Conservation (phyloP, 1,284 basidiomycete species). For the Stereum hirsutum region DNA sequence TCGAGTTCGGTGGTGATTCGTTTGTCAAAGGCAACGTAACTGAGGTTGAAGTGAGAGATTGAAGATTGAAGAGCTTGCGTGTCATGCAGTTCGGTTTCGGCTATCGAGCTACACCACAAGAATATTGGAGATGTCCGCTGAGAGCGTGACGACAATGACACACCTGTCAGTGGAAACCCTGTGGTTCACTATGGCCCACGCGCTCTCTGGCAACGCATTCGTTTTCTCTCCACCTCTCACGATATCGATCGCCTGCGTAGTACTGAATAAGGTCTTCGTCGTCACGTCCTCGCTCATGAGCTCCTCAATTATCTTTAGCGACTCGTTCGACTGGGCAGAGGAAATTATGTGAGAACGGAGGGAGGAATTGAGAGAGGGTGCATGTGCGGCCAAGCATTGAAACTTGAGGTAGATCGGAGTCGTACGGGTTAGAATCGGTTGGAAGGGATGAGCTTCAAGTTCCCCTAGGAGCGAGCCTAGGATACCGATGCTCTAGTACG, state of each 20-base stretch:
- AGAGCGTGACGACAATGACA: too few relatives aligned
- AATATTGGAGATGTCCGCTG: too few relatives aligned
- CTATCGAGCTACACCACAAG: constrained; percentile 28
- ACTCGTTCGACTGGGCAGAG: constrained; percentile 29
- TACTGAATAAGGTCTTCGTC: constrained; percentile 31
- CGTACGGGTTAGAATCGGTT: constrained; percentile 26
- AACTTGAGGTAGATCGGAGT: constrained; percentile 33
- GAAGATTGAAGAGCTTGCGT: constrained; percentile 29
- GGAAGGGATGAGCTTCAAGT: constrained; percentile 39
- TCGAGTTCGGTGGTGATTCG: constrained; percentile 18
- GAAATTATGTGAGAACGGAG: constrained; percentile 28
- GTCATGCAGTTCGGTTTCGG: constrained; percentile 31
- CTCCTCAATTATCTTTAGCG: constrained; percentile 30
- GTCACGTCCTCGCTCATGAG: constrained; percentile 25
- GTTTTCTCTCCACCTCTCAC: constrained; percentile 52
- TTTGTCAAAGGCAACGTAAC: constrained; percentile 33
- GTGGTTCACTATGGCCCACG: constrained; percentile 45
- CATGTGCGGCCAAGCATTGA: constrained; percentile 38
- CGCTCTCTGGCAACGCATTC: constrained; percentile 52
- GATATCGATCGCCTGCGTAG: constrained; percentile 55
- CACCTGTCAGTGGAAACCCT: constrained; percentile 37
- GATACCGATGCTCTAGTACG: constrained; percentile 46
- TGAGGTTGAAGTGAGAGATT: constrained; percentile 35
- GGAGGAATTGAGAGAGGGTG: constrained; percentile 28
- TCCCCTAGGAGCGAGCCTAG: constrained; percentile 41